Evolutionary conservation across 495 filamentous ascomycete genomes (phyloP).

Genomic region (Chlorociboria aeruginascens): DNA sequence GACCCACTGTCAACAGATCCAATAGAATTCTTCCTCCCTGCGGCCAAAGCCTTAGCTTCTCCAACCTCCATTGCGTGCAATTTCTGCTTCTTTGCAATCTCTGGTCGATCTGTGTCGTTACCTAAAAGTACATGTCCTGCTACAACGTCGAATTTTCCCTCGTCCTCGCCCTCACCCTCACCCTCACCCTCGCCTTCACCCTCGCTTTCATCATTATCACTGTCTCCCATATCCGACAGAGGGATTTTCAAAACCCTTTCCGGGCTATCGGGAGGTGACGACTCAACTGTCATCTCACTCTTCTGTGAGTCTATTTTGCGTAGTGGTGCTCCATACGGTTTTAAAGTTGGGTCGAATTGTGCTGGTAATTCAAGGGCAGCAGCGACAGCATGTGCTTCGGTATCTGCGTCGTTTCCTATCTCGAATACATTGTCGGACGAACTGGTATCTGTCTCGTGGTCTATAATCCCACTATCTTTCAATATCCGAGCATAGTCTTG

Average conservation of each 20-base stretch:
- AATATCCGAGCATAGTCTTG: constrained; percentile 75
- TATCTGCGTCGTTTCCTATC: constrained; percentile 30
- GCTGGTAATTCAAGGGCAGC: constrained; percentile 55
- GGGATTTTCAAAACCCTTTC: constrained; percentile 13
- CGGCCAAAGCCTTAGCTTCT: constrained; percentile 34
- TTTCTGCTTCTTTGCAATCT: constrained; percentile 33
- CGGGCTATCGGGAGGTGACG: constrained; percentile 15
- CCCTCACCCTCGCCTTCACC: constrained; percentile 34
- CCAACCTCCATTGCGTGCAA: constrained; percentile 43
- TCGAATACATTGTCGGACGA: constrained; percentile 30
- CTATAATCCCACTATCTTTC: constrained; percentile 45
- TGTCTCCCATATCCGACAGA: constrained; percentile 16
- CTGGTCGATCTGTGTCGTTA: constrained; percentile 12
- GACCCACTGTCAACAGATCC: constrained; percentile 14
- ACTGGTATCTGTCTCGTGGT: constrained; percentile 33
- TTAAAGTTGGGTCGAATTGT: constrained; percentile 41
- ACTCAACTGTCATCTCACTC: constrained; percentile 16
- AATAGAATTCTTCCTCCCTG: constrained; percentile 9
- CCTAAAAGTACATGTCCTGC: constrained; percentile 25
- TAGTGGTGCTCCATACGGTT: constrained; percentile 30
- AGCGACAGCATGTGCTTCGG: constrained; percentile 61
- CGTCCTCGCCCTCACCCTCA: constrained; percentile 25
- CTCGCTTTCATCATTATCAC: constrained; percentile 32
- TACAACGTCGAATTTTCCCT: constrained; percentile 36
- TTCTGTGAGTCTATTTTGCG: constrained; percentile 19